These are phyloP conservation scores for Ceratocystis cacaofunesta DNA, from an alignment of 2,329 filamentous ascomycete genomes.

Conservation along the genomic window DNA sequence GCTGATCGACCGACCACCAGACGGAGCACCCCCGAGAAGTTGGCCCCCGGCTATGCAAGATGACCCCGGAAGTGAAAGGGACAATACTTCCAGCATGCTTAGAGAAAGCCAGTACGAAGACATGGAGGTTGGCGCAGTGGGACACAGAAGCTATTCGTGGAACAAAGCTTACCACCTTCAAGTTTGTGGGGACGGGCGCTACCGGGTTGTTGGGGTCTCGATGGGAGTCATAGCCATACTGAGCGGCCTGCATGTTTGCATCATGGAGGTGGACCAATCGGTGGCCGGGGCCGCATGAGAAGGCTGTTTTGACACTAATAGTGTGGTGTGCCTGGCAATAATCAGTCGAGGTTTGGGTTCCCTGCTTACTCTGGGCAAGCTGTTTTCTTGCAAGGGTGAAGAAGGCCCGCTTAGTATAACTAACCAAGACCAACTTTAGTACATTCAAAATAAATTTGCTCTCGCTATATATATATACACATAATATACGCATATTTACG, in stretches of 20 bases:
- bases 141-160: conserved; percentile 22
- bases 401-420: not conserved
- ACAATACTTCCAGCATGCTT: conserved; percentile 8
- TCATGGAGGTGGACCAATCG: conserved; percentile 2
- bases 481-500: not conserved
- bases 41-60: not conserved
- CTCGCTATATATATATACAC: not conserved
- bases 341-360: not conserved
- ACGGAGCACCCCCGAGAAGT: not conserved
- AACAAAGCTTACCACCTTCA: conserved; percentile 26
- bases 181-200: conserved; percentile 28
- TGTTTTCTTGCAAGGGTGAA: not conserved
- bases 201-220: conserved; percentile 28
- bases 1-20: conserved; percentile 10
- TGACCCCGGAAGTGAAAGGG: not conserved
- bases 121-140: conserved; percentile 29
- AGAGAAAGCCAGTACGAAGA: conserved; percentile 23
- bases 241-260: conserved; percentile 3
- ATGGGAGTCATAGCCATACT: conserved; percentile 31
- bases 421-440: not conserved
- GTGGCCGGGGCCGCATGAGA: not conserved
- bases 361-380: not conserved
- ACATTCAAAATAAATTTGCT: not conserved
- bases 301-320: too few relatives aligned
- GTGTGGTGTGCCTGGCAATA: too few relatives aligned